Percentiles rank a stretch among this genome's conserved stretches.
Evolutionary conservation across 2,329 filamentous ascomycete genomes (phyloP).

Genomic region (Ophiostoma piceae): DNA sequence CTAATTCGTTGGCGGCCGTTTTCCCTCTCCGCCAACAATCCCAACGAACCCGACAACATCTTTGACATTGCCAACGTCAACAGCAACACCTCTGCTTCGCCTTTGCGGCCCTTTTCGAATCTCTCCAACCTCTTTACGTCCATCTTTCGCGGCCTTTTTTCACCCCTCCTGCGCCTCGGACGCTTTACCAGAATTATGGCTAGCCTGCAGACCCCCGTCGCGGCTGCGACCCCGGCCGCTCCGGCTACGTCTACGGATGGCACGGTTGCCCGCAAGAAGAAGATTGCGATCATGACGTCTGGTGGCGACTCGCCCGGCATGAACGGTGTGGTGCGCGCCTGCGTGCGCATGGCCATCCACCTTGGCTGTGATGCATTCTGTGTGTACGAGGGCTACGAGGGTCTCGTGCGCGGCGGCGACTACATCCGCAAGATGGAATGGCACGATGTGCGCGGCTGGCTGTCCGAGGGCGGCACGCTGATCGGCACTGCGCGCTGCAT

Average conservation of each 20-base stretch:
- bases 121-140: conserved; percentile 4
- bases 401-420: conserved; percentile 80
- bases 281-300: conserved; percentile 88
- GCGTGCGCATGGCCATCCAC: conserved; percentile 86
- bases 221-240: neutral
- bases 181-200: neutral
- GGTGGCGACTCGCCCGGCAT: conserved; percentile 93
- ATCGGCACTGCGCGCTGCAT: conserved; percentile 93
- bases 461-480: conserved; percentile 88
- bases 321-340: conserved; percentile 84
- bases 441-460: conserved; percentile 91
- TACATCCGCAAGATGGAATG: conserved; percentile 84
- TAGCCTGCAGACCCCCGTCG: neutral
- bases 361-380: conserved; percentile 74
- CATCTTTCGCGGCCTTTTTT: neutral
- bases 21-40: conserved; percentile 11
- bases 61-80: neutral
- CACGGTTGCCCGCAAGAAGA: conserved; percentile 43
- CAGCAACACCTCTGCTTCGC: neutral
- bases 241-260: neutral
- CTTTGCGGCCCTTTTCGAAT: conserved; percentile 1
- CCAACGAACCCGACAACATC: neutral
- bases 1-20: conserved; percentile 14
- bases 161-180: neutral
- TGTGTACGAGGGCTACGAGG: conserved; percentile 93